Evolutionary conservation across 306 rosid species (phyloP).

Genomic region (Quercus parvula): DNA sequence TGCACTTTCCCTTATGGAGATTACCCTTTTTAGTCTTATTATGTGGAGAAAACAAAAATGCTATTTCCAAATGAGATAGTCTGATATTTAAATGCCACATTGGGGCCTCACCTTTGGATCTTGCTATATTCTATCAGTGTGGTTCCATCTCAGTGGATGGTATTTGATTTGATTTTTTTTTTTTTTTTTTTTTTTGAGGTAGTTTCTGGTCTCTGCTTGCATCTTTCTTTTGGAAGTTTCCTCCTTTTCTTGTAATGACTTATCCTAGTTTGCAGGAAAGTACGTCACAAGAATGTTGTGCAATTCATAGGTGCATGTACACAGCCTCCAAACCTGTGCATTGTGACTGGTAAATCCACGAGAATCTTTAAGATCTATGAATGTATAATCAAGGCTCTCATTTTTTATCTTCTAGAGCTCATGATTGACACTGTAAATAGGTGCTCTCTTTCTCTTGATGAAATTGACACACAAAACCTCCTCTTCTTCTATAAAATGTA

Average conservation of each 20-base stretch:
- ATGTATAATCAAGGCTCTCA: conserved; percentile 9
- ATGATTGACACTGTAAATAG: neutral
- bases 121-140: neutral
- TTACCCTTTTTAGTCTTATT: conserved; percentile 2
- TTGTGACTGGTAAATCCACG: conserved; percentile 77
- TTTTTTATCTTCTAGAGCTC: neutral
- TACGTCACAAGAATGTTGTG: conserved; percentile 98
- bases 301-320: conserved; percentile 99
- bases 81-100: neutral
- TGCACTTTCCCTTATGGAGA: conserved; percentile 2
- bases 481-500: conserved; percentile 15
- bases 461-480: conserved; percentile 15
- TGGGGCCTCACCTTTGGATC: neutral
- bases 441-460: conserved; percentile 1
- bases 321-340: conserved; percentile 81
- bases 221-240: neutral
- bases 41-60: neutral
- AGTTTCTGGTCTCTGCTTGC: neutral
- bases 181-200: neutral
- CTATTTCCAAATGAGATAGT: neutral
- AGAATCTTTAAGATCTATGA: conserved; percentile 3
- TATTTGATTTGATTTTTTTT: neutral
- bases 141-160: neutral
- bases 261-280: conserved; percentile 65
- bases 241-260: conserved; percentile 18